A percentile compares a stretch with the other conserved stretches of the same genome.
Conservation (phyloP, 805 yeast species). For the Wickerhamiella musiphila region DNA sequence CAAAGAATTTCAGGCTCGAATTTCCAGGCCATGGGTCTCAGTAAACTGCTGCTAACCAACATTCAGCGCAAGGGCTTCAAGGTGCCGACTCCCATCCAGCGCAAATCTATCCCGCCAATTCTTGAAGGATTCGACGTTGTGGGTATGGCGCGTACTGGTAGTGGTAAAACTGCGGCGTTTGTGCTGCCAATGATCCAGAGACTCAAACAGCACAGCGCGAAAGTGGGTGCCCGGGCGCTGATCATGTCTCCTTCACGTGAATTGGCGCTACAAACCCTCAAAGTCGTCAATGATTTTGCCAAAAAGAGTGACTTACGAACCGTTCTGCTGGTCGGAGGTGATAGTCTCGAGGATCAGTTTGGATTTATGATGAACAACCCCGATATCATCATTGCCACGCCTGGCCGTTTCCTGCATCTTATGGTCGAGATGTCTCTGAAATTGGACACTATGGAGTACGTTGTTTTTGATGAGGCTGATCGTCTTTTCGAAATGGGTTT, state of each 20-base stretch:
- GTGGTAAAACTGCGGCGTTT: constrained; percentile 98
- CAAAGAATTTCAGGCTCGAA: constrained; percentile 34
- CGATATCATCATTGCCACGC: constrained; percentile 89
- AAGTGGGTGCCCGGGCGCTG: constrained; percentile 76
- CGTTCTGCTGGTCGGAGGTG: constrained; percentile 87
- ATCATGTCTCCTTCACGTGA: constrained; percentile 92
- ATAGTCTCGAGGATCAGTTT: constrained; percentile 93
- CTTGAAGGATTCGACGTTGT: constrained; percentile 84
- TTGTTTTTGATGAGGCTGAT: constrained; percentile 95
- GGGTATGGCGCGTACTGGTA: constrained; percentile 99
- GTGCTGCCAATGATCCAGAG: constrained; percentile 77
- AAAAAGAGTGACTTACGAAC: constrained; percentile 70
- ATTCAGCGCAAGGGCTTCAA: constrained; percentile 73
- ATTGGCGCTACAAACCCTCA: constrained; percentile 81
- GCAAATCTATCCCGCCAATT: constrained; percentile 84
- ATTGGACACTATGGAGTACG: constrained; percentile 66
- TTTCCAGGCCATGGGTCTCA: constrained; percentile 79
- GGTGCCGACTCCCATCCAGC: constrained; percentile 95
- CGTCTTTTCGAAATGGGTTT: constrained; percentile 92
- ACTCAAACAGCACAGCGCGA: constrained; percentile 67
- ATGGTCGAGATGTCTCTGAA: constrained; percentile 90
- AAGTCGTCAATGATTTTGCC: constrained; percentile 75
- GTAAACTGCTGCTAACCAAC: constrained; percentile 50
- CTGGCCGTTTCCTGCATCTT: constrained; percentile 91
- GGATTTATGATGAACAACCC: constrained; percentile 85